These are phyloP conservation scores for Amylostereum chailletii DNA, from an alignment of 1,284 basidiomycete genomes.

Conservation along the genomic window DNA sequence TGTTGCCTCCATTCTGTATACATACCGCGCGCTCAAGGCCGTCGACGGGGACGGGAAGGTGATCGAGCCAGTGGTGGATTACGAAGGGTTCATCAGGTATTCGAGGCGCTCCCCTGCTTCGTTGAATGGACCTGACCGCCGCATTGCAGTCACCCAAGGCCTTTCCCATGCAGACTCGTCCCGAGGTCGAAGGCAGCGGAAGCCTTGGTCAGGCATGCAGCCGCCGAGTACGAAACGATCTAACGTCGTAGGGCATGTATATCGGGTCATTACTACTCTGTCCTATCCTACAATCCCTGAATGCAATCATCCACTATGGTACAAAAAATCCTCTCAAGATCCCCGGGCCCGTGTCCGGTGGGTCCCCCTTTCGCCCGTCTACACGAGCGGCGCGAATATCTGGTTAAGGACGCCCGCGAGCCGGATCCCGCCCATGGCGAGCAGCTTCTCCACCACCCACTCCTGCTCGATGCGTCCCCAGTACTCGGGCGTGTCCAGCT, in stretches of 20 bases:
- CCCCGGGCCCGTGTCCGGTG: too few species aligned
- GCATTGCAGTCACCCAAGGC: constrained; percentile 14
- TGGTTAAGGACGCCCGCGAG: constrained; percentile 77
- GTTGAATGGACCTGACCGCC: not conserved
- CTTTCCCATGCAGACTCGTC: constrained; percentile 16
- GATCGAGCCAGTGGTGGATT: constrained; percentile 22
- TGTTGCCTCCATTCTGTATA: constrained; percentile 20
- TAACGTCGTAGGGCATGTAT: too few species aligned
- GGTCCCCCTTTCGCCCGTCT: too few species aligned
- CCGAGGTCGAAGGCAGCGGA: constrained; percentile 15
- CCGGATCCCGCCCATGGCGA: constrained; percentile 76
- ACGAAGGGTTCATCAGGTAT: constrained; percentile 21
- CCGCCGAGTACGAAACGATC: too few species aligned
- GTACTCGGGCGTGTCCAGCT: constrained; percentile 84
- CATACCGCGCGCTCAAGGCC: constrained; percentile 21
- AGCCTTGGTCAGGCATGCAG: constrained; percentile 12
- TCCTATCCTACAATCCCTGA: too few species aligned
- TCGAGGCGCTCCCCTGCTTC: not conserved
- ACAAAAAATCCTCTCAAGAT: too few species aligned
- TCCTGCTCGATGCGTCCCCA: constrained; percentile 55
- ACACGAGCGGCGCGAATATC: constrained; percentile 38
- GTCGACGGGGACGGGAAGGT: constrained; percentile 19
- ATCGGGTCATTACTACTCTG: too few species aligned
- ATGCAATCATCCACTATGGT: too few species aligned
- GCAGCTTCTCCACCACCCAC: constrained; percentile 72